Conservation (phyloP, 345 rosid genomes). For the Nephelium lappaceum region DNA sequence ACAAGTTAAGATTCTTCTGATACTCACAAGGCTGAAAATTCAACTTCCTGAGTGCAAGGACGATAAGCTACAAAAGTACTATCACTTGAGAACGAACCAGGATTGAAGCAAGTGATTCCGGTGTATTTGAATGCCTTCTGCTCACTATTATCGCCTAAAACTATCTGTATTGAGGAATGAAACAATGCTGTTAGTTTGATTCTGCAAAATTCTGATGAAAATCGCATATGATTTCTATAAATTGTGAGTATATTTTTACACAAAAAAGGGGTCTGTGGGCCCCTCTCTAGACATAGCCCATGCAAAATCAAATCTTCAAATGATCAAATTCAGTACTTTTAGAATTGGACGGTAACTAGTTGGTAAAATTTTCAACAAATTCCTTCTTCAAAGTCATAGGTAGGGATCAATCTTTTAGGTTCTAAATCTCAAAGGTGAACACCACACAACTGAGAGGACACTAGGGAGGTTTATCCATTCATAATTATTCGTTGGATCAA, state of each 20-base stretch:
- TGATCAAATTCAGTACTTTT: background rate
- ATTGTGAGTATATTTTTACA: background rate
- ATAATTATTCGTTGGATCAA: background rate
- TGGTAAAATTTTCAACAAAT: background rate
- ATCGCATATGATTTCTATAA: background rate
- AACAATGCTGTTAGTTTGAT: constrained; percentile 12
- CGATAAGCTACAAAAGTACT: constrained; percentile 79
- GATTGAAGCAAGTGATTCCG: constrained; percentile 88
- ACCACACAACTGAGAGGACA: background rate
- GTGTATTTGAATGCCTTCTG: constrained; percentile 79
- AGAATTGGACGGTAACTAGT: background rate
- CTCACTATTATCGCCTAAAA: constrained; percentile 78
- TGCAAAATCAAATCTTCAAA: background rate
- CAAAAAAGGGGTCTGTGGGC: background rate
- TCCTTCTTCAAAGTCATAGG: background rate
- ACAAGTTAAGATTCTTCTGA: constrained; percentile 1
- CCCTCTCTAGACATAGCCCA: background rate
- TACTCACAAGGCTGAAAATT: constrained; percentile 67
- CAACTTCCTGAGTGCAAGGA: constrained; percentile 83
- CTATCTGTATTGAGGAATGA: constrained; percentile 53
- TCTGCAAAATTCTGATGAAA: background rate
- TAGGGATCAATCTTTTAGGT: background rate
- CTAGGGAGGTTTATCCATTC: background rate
- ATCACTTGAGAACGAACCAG: constrained; percentile 80
- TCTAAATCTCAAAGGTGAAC: background rate